Evolutionary conservation across 352 stramenopile genomes (phyloP).

Genomic region (Globisporangium echinulatum): DNA sequence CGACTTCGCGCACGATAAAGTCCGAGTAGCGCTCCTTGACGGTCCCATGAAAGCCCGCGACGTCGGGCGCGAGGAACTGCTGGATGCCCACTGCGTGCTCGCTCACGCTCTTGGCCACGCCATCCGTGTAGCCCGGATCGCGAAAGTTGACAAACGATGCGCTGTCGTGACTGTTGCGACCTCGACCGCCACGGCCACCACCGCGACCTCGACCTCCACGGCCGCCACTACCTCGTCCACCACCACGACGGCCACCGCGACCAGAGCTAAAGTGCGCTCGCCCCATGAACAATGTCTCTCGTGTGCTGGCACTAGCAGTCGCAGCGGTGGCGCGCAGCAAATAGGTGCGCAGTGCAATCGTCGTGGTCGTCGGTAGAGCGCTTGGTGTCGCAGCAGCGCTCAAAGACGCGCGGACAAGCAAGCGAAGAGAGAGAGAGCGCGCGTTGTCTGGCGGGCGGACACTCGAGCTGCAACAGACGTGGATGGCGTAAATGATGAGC

Average conservation of each 20-base stretch:
- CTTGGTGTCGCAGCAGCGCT: too few species aligned
- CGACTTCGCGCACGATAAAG: constrained; percentile 88
- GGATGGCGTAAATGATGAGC: too few species aligned
- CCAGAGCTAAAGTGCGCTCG: constrained; percentile 16
- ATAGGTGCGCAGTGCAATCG: neutral
- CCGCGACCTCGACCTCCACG: constrained; percentile 10
- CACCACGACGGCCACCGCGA: constrained; percentile 15
- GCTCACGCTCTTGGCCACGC: constrained; percentile 63
- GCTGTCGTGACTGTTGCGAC: constrained; percentile 8
- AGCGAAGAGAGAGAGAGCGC: too few species aligned
- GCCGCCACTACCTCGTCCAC: constrained; percentile 21
- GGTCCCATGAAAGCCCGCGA: constrained; percentile 73
- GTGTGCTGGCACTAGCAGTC: neutral
- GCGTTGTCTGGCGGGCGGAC: too few species aligned
- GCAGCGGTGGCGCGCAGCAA: neutral
- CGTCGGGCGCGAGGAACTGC: constrained; percentile 49
- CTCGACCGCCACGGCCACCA: constrained; percentile 14
- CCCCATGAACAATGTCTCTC: constrained; percentile 5
- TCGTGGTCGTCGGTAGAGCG: neutral
- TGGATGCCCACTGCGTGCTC: constrained; percentile 72
- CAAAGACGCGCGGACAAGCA: too few species aligned
- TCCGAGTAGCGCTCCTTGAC: constrained; percentile 90
- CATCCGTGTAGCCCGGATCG: constrained; percentile 65
- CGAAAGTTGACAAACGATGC: constrained; percentile 36
- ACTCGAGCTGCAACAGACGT: too few species aligned